A percentile compares a stretch with the other conserved stretches of the same genome.
Evolutionary conservation across 306 rosid species (phyloP).

Genomic region (Prunus davidiana): DNA sequence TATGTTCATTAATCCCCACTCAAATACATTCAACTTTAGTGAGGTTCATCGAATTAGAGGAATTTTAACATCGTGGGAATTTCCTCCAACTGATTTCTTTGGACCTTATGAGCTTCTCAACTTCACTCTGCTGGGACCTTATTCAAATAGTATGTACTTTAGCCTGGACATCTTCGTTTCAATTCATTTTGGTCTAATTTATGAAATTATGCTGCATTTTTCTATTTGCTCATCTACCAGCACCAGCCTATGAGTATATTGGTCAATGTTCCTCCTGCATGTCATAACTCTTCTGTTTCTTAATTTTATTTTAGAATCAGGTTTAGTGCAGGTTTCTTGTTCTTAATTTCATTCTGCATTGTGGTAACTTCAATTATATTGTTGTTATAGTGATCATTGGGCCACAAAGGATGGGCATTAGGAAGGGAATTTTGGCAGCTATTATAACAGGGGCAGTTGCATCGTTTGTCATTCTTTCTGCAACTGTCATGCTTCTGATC

Average conservation of each 20-base stretch:
- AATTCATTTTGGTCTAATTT: background rate
- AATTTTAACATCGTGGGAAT: slow-evolving; percentile 44
- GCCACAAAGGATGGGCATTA: slow-evolving; percentile 23
- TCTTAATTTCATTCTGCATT: slow-evolving; percentile 12
- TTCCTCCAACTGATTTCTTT: slow-evolving; percentile 48
- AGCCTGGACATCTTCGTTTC: background rate
- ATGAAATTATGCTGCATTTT: slow-evolving; percentile 7
- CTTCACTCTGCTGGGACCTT: slow-evolving; percentile 57
- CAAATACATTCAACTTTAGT: slow-evolving; percentile 35
- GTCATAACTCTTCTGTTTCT: background rate
- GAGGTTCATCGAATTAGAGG: slow-evolving; percentile 48
- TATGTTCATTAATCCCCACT: background rate
- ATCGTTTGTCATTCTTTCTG: slow-evolving; percentile 37
- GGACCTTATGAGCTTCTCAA: slow-evolving; percentile 92
- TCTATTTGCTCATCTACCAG: background rate
- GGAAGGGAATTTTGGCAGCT: slow-evolving; percentile 38
- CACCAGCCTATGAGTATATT: no score
- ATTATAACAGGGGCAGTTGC: slow-evolving; percentile 46
- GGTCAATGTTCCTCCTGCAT: background rate
- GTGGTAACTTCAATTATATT: background rate
- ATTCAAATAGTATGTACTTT: slow-evolving; percentile 46
- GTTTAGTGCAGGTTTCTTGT: background rate
- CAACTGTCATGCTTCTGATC: slow-evolving; percentile 39
- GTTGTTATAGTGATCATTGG: slow-evolving; percentile 30
- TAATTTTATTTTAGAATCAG: no score